Percentiles rank a stretch among this genome's conserved stretches.
phyloP scores from a whole-genome alignment of 78 protist species.

The Cavenderia fasciculata region DNA sequence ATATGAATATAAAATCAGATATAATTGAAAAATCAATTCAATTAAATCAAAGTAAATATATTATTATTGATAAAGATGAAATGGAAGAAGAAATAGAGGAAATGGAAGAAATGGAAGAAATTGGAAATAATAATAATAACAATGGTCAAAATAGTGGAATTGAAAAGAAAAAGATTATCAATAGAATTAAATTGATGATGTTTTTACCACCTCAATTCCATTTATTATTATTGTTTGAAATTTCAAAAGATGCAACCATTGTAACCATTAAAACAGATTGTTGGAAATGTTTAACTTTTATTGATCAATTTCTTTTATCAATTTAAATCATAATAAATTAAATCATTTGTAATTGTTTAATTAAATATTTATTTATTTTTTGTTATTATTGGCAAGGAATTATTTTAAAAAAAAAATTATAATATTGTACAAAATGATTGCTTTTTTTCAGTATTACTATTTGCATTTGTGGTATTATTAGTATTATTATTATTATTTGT shows the following conservation, averaged over 20 bases:
- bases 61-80: too few relatives aligned
- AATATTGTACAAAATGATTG: slow-evolving; percentile 25
- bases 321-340: too few relatives aligned
- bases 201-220: slow-evolving; percentile 64
- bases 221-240: slow-evolving; percentile 36
- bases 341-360: too few relatives aligned
- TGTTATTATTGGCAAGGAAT: too few relatives aligned
- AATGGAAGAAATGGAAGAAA: background rate
- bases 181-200: background rate
- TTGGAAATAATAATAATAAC: background rate
- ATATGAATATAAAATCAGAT: too few relatives aligned
- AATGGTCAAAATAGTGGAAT: background rate
- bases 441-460: background rate
- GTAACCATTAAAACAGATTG: slow-evolving; percentile 60
- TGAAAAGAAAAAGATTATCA: background rate
- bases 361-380: too few relatives aligned
- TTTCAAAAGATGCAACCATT: slow-evolving; percentile 30
- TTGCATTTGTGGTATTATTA: background rate
- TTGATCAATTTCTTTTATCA: slow-evolving; percentile 33
- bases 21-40: too few relatives aligned
- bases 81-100: background rate
- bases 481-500: background rate
- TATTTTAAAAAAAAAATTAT: too few relatives aligned
- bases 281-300: slow-evolving; percentile 46
- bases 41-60: too few relatives aligned